phyloP scores from a whole-genome alignment of 768 basidiomycete genomes.

The Pisolithus tinctorius region DNA sequence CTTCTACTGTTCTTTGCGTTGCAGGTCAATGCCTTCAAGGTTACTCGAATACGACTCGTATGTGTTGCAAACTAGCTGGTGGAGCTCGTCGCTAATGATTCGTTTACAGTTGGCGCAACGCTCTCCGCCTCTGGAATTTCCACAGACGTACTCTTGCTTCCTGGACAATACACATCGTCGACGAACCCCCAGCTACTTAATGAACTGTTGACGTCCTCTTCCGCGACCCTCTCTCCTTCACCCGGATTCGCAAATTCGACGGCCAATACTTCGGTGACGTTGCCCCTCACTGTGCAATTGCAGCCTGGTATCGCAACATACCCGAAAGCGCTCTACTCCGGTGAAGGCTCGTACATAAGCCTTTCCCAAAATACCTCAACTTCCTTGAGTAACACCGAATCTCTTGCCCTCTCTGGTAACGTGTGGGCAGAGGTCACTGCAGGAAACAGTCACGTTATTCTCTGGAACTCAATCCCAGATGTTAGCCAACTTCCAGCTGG shows the following conservation, averaged over 20 bases:
- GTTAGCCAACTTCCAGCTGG: conserved; percentile 56
- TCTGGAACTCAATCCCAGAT: conserved; percentile 81
- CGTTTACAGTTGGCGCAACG: conserved; percentile 56
- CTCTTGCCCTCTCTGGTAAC: conserved; percentile 62
- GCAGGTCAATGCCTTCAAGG: conserved; percentile 86
- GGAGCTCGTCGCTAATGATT: conserved; percentile 10
- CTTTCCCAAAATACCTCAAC: conserved; percentile 46
- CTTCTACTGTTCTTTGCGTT: conserved; percentile 66
- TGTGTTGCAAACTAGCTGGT: conserved; percentile 26
- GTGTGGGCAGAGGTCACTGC: conserved; percentile 62
- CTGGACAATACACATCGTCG: conserved; percentile 67
- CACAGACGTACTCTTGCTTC: conserved; percentile 56
- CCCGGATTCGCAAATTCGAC: conserved; percentile 59
- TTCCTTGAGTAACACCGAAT: conserved; percentile 42
- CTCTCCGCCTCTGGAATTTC: conserved; percentile 50
- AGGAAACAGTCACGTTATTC: conserved; percentile 52
- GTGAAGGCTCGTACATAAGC: conserved; percentile 50
- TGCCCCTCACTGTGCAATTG: conserved; percentile 65
- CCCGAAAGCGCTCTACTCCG: conserved; percentile 55
- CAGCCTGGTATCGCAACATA: conserved; percentile 66
- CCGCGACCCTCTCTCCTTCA: conserved; percentile 50
- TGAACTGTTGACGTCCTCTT: conserved; percentile 56
- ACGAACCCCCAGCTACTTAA: conserved; percentile 72
- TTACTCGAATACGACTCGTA: conserved; percentile 60
- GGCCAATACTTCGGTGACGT: conserved; percentile 36